Conservation (phyloP, 2,329 filamentous ascomycete genomes). For the Alternaria sp. region DNA sequence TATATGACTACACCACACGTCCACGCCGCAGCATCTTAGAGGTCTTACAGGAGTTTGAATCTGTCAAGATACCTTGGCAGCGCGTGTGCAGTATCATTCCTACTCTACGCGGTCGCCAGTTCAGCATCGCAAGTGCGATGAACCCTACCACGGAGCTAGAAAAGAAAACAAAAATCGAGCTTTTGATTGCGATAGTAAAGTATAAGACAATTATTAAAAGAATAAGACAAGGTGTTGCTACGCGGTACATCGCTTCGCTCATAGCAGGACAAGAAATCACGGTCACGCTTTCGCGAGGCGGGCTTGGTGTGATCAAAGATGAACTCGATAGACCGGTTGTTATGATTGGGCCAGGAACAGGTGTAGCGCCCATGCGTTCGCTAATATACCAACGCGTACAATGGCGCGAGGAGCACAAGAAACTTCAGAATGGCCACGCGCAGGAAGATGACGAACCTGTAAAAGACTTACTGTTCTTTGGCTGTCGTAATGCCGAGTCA, state of each 20-base stretch:
- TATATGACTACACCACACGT: constrained; percentile 94
- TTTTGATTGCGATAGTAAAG: constrained; percentile 87
- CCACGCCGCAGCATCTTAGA: constrained; percentile 91
- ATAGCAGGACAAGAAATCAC: constrained; percentile 64
- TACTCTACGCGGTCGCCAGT: constrained; percentile 84
- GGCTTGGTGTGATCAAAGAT: constrained; percentile 50
- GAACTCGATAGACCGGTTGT: constrained; percentile 69
- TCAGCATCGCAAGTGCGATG: constrained; percentile 86
- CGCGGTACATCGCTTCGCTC: constrained; percentile 79
- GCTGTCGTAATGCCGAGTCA: constrained; percentile 74
- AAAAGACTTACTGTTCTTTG: constrained; percentile 75
- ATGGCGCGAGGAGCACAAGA: constrained; percentile 45
- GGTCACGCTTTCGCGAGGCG: constrained; percentile 65
- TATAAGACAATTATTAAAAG: constrained; percentile 88
- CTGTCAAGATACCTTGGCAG: constrained; percentile 80
- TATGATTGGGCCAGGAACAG: constrained; percentile 85
- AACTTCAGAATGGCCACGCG: neutral
- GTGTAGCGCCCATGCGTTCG: constrained; percentile 82
- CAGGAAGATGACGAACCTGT: neutral
- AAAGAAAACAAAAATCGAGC: constrained; percentile 65
- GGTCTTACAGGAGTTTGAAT: constrained; percentile 87
- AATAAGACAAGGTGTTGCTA: constrained; percentile 86
- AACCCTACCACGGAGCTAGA: constrained; percentile 12
- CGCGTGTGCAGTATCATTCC: constrained; percentile 79
- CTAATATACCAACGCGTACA: constrained; percentile 75